Conservation (phyloP, 768 basidiomycete genomes). For the Leccinum boreale region DNA sequence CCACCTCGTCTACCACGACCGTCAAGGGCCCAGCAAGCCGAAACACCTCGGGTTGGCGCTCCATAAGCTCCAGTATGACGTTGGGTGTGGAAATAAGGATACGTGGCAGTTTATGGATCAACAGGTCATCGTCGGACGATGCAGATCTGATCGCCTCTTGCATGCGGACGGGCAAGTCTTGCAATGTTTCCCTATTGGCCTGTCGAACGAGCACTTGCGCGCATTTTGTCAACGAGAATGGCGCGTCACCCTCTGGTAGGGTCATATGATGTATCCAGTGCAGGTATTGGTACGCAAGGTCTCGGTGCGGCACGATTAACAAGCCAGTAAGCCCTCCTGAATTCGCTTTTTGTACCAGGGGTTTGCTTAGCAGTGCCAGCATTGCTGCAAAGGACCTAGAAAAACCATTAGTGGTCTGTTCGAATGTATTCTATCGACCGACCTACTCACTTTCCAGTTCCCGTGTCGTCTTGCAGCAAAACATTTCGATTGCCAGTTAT, state of each 20-base stretch:
- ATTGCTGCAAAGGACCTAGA: constrained; percentile 69
- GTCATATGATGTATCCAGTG: constrained; percentile 62
- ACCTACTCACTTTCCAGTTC: constrained; percentile 69
- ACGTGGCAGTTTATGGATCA: constrained; percentile 50
- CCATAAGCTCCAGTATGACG: constrained; percentile 56
- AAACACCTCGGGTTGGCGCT: constrained; percentile 41
- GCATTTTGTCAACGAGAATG: constrained; percentile 39
- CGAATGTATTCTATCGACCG: background rate
- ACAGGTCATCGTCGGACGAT: constrained; percentile 32
- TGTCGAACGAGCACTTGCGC: constrained; percentile 63
- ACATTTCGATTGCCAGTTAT: constrained; percentile 56
- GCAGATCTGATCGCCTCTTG: constrained; percentile 26
- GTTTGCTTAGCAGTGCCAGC: constrained; percentile 61
- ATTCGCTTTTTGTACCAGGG: constrained; percentile 16
- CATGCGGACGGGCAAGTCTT: constrained; percentile 24
- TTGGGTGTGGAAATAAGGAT: constrained; percentile 73
- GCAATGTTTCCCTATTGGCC: constrained; percentile 27
- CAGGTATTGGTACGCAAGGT: constrained; percentile 63
- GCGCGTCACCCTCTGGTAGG: constrained; percentile 26
- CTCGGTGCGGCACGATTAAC: constrained; percentile 69
- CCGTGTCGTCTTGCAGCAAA: constrained; percentile 67
- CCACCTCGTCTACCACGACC: constrained; percentile 74
- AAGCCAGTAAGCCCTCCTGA: constrained; percentile 46
- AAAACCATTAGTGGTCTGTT: constrained; percentile 1
- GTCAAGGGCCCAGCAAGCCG: constrained; percentile 47